A percentile compares a stretch with the other conserved stretches of the same genome.
These are phyloP conservation scores for Boletus eberwhitei DNA, from an alignment of 768 basidiomycete species.

Conservation along the genomic window DNA sequence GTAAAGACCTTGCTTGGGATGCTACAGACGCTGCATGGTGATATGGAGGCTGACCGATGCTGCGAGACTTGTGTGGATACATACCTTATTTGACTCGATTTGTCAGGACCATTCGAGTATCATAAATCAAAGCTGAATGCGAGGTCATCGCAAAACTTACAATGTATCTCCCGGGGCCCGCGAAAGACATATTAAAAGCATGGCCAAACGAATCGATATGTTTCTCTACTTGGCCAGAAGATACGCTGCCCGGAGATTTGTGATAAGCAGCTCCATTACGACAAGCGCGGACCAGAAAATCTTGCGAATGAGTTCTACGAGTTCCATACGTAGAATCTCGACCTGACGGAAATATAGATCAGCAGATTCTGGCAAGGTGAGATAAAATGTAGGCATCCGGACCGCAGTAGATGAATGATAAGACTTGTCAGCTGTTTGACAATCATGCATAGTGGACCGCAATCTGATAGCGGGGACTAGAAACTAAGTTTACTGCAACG, in stretches of 20 bases:
- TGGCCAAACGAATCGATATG: background rate
- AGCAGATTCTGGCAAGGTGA: background rate
- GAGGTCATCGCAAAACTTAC: background rate
- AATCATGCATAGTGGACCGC: too few relatives aligned
- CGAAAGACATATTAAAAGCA: background rate
- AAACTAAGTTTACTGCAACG: background rate
- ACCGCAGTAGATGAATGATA: background rate
- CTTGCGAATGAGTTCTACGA: background rate
- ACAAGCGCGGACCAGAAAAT: background rate
- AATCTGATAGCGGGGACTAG: background rate
- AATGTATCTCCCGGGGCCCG: background rate
- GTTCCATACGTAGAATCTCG: background rate
- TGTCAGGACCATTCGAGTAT: too few relatives aligned
- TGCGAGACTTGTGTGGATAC: background rate
- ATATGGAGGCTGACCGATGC: background rate
- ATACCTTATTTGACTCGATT: background rate
- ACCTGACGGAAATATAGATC: background rate
- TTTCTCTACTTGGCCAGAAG: background rate
- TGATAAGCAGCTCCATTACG: background rate
- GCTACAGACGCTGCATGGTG: background rate
- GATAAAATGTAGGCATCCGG: background rate
- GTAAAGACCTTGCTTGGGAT: background rate
- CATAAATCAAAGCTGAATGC: background rate
- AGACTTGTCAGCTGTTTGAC: background rate
- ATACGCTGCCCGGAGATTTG: background rate